Evolutionary conservation across 306 rosid species (phyloP).

Genomic region (Trifolium dubium): DNA sequence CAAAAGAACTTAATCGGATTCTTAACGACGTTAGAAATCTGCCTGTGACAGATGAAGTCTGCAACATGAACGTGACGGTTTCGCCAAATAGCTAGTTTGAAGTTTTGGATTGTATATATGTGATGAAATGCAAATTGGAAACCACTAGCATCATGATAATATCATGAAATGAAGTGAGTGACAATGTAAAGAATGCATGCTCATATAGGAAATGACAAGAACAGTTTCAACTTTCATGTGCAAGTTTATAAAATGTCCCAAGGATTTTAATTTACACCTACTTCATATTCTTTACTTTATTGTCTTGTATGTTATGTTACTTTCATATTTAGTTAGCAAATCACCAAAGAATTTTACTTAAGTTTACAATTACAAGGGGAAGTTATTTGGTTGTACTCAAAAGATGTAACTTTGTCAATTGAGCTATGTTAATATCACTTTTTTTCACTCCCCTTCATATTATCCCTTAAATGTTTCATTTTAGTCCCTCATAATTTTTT

Average conservation of each 20-base stretch:
- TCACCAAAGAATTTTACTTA: not conserved
- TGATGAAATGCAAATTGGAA: conserved; percentile 39
- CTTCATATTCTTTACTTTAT: not conserved
- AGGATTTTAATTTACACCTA: conserved; percentile 19
- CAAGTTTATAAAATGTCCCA: conserved; percentile 15
- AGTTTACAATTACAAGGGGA: not conserved
- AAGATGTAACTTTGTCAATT: conserved; percentile 4
- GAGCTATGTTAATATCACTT: not conserved
- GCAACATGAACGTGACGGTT: conserved; percentile 70
- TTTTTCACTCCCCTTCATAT: not conserved
- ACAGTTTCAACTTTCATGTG: not conserved
- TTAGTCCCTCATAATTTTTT: too few species aligned
- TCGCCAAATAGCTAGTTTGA: conserved; percentile 60
- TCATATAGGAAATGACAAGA: not conserved
- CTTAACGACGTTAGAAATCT: conserved; percentile 82
- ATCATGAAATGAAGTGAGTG: conserved; percentile 24
- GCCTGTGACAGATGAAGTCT: conserved; percentile 68
- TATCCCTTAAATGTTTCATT: not conserved
- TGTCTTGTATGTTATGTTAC: conserved; percentile 24
- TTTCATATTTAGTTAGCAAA: not conserved
- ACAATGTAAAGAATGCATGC: not conserved
- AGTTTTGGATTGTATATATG: conserved; percentile 34
- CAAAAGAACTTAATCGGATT: conserved; percentile 71
- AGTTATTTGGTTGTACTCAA: too few species aligned
- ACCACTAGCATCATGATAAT: conserved; percentile 21